These are phyloP conservation scores for Colletotrichum caudatum DNA, from an alignment of 2,329 filamentous ascomycete genomes.

Conservation along the genomic window DNA sequence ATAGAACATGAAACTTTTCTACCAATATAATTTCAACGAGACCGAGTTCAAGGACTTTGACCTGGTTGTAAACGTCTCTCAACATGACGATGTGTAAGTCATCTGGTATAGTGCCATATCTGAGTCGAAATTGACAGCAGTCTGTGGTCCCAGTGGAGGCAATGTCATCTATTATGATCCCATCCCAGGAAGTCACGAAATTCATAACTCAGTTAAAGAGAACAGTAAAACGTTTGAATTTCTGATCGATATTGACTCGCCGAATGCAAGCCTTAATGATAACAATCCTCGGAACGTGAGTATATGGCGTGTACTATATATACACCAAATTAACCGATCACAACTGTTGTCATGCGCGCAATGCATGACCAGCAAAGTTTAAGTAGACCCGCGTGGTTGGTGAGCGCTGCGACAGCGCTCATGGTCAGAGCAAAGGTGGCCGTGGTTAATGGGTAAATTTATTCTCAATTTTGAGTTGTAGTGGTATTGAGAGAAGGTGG, in stretches of 20 bases:
- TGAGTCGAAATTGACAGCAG: not conserved
- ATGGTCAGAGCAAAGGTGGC: no score
- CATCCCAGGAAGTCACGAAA: not conserved
- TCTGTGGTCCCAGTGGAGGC: not conserved
- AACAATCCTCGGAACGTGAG: no score
- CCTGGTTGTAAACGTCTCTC: not conserved
- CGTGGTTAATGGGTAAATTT: no score
- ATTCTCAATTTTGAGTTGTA: no score
- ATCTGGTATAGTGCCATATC: not conserved
- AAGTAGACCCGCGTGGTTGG: no score
- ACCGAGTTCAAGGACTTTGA: not conserved
- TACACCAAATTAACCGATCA: no score
- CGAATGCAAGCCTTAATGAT: no score
- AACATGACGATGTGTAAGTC: not conserved
- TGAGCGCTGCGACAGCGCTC: no score
- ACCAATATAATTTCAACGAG: not conserved
- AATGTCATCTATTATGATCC: not conserved
- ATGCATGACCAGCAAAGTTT: no score
- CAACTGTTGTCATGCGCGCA: no score
- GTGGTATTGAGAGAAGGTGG: no score
- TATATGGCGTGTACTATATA: no score
- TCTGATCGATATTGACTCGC: not conserved
- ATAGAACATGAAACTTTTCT: not conserved
- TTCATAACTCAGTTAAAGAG: not conserved
- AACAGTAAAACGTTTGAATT: not conserved